Conservation (phyloP, 805 yeast genomes). For the Candida morakotiae region DNA sequence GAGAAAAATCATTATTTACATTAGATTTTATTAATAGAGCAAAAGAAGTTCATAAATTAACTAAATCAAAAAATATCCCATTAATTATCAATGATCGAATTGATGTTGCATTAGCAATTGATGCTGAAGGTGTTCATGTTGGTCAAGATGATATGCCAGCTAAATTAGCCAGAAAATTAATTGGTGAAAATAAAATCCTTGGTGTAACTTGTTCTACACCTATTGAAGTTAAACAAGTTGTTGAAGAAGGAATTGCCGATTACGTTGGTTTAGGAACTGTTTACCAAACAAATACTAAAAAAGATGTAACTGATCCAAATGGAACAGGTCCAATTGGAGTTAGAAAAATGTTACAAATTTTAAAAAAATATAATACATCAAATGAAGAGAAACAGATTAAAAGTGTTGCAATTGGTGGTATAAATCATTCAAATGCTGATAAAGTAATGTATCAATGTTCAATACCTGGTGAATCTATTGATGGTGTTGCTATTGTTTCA, state of each 20-base stretch:
- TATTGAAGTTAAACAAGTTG: slow-evolving; percentile 51
- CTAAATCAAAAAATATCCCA: slow-evolving; percentile 61
- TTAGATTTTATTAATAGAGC: slow-evolving; percentile 65
- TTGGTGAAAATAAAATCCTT: slow-evolving; percentile 72
- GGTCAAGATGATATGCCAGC: slow-evolving; percentile 88
- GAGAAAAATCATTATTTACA: slow-evolving; percentile 75
- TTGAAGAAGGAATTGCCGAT: slow-evolving; percentile 53
- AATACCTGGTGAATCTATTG: slow-evolving; percentile 44
- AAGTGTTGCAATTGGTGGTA: slow-evolving; percentile 80
- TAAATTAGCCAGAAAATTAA: slow-evolving; percentile 49
- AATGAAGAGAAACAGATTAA: slow-evolving; percentile 38
- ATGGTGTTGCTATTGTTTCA: slow-evolving; percentile 90
- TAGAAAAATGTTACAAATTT: slow-evolving; percentile 45
- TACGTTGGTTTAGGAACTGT: slow-evolving; percentile 85
- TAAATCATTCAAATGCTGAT: slow-evolving; percentile 59
- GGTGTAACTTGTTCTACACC: slow-evolving; percentile 72
- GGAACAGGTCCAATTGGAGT: slow-evolving; percentile 64
- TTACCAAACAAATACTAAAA: slow-evolving; percentile 71
- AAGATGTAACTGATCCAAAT: slow-evolving; percentile 45
- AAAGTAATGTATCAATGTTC: slow-evolving; percentile 51
- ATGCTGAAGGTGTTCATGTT: slow-evolving; percentile 88
- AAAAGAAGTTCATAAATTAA: slow-evolving; percentile 52
- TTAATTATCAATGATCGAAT: slow-evolving; percentile 81
- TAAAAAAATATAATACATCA: slow-evolving; percentile 21
- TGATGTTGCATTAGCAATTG: slow-evolving; percentile 86